phyloP scores from a whole-genome alignment of 805 yeast genomes.

The Tetrapisispora pingtungensis region DNA sequence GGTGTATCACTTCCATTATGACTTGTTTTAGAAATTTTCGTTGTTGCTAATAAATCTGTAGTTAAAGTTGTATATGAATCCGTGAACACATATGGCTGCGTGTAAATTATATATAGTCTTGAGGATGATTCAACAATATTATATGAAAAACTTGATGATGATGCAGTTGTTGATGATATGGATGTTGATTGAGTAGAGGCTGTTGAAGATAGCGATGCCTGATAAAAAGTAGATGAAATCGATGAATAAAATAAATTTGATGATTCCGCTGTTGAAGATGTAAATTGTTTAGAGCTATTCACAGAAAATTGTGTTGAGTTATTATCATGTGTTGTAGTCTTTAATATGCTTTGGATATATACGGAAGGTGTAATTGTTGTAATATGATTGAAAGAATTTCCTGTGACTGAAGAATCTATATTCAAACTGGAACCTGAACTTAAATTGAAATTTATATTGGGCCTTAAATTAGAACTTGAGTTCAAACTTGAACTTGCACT shows the following conservation, averaged over 20 bases:
- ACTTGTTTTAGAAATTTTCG: slow-evolving; percentile 10
- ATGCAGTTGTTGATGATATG: neutral
- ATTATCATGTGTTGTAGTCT: neutral
- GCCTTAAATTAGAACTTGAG: too few species aligned
- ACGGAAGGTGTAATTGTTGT: neutral
- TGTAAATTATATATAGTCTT: slow-evolving; percentile 6
- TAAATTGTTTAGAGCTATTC: neutral
- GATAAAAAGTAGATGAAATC: neutral
- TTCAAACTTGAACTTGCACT: too few species aligned
- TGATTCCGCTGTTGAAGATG: neutral
- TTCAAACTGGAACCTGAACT: too few species aligned
- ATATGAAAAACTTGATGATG: neutral
- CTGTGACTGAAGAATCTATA: too few species aligned
- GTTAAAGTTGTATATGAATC: slow-evolving; percentile 13
- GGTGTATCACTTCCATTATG: slow-evolving; percentile 11
- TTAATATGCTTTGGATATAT: neutral
- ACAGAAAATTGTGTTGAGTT: neutral
- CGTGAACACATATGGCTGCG: slow-evolving; percentile 15
- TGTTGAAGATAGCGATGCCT: neutral
- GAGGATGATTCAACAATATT: neutral
- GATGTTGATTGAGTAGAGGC: neutral
- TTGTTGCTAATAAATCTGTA: slow-evolving; percentile 12
- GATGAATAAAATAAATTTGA: neutral
- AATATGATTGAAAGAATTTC: neutral
- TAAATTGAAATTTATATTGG: too few species aligned